phyloP scores from a whole-genome alignment of 306 rosid genomes.

The Quercus suber region DNA sequence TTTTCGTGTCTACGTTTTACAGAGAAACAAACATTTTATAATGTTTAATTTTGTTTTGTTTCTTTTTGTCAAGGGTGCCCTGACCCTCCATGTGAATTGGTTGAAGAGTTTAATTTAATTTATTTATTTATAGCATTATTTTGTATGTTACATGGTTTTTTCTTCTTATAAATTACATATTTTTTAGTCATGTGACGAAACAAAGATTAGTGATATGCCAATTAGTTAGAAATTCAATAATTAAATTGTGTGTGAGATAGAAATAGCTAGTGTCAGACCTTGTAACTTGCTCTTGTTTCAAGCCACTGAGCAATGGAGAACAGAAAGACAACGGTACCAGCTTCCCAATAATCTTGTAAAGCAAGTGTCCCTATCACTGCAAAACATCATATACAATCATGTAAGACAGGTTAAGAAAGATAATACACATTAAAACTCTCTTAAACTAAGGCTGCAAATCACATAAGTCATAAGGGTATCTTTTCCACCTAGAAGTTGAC shows the following conservation, averaged over 20 bases:
- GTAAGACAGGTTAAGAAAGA: not conserved
- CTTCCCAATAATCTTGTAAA: conserved; percentile 74
- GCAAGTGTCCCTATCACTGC: conserved; percentile 75
- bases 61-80: too few relatives aligned
- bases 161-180: too few relatives aligned
- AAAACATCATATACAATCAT: not conserved
- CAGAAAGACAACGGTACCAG: conserved; percentile 89
- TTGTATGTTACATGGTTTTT: too few relatives aligned
- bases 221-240: too few relatives aligned
- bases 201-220: too few relatives aligned
- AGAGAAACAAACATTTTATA: too few relatives aligned
- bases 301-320: conserved; percentile 92
- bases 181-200: too few relatives aligned
- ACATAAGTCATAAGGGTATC: not conserved
- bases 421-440: not conserved
- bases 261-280: conserved; percentile 35
- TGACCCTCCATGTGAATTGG: too few relatives aligned
- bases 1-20: too few relatives aligned
- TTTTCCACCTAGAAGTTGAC: not conserved
- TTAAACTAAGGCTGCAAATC: not conserved
- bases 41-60: too few relatives aligned
- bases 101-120: too few relatives aligned
- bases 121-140: too few relatives aligned
- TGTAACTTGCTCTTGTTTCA: conserved; percentile 77
- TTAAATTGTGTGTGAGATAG: not conserved